phyloP scores from a whole-genome alignment of 768 basidiomycete species.

The Rhizopogon vesiculosus region DNA sequence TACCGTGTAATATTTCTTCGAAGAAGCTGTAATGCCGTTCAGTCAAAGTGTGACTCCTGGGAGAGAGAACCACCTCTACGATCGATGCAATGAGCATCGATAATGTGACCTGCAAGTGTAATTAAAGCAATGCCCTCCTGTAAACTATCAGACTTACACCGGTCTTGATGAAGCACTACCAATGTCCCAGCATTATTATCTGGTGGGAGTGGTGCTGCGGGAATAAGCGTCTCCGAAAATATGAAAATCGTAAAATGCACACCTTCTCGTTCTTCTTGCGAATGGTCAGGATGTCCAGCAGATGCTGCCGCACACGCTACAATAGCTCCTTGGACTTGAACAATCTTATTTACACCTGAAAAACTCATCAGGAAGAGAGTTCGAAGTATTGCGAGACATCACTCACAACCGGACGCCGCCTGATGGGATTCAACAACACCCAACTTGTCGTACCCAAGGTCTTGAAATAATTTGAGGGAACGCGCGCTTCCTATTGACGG shows the following conservation, averaged over 20 bases:
- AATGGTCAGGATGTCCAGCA: slow-evolving; percentile 39
- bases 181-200: slow-evolving; percentile 47
- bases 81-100: neutral
- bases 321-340: slow-evolving; percentile 38
- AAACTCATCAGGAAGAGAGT: neutral
- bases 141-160: slow-evolving; percentile 10
- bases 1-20: slow-evolving; percentile 47
- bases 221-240: neutral
- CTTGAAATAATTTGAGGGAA: slow-evolving; percentile 19
- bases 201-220: slow-evolving; percentile 30
- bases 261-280: slow-evolving; percentile 8
- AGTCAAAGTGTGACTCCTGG: neutral
- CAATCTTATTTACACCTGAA: slow-evolving; percentile 47
- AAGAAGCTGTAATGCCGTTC: slow-evolving; percentile 7
- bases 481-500: slow-evolving; percentile 7
- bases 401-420: slow-evolving; percentile 39
- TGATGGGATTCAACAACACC: slow-evolving; percentile 29
- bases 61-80: neutral
- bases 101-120: neutral
- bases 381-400: neutral
- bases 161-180: slow-evolving; percentile 33
- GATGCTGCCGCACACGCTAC: slow-evolving; percentile 42
- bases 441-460: slow-evolving; percentile 21
- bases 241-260: neutral
- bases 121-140: neutral